Base-by-base conservation (phyloP, 306 rosid species). In the Vigna angularis region DNA sequence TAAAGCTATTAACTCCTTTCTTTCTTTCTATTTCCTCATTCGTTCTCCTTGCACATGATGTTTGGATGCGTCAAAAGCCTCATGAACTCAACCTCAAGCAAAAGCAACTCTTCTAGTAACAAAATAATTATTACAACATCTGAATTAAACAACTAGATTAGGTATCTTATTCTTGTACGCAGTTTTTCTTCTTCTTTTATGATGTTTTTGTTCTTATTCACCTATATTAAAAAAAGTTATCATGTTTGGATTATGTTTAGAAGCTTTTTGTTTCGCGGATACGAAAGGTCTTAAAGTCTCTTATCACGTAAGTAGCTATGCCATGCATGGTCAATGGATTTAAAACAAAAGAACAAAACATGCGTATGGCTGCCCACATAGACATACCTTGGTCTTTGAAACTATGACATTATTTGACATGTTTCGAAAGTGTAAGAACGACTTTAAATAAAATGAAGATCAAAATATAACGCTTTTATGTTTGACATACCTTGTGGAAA, bases 1-100 rank as follows among this genome's bases (percentile, higher is more conserved):
- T 14, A 44, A 64, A 36, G 15, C 34, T 30, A 30, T 42, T 75
- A 49, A 18, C 38, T 59, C 4, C 34, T n/a, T 59, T 61, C 11
- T 44, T 74, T 45, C 14, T 48, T 47, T 48, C 50, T 32, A 74
- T 13, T 22, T 47, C 48, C 70, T 48, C 36, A 17, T 48, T 47
- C 61, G 17, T 48, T 47, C 61, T 48, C 9, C 48, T 75, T 55
- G 49, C 68, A 24, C 68, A 77, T 55, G 34, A 38, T 67, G 28
- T 53, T 55, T 22, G 16, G 36, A 45, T 38, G 36, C 58, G 11
- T 6, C 13, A 53, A 66, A 66, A 66, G 15, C 15, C 38, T 49
- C 10, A 16, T 48, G 13, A 24, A 16, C 3, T 16, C 9, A 74
- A 59, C 55, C 1, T 16, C 12, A 74, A 61, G 56, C 47, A 26